Conservation (phyloP, 305 asterid genomes). For the Coffea humblotiana region DNA sequence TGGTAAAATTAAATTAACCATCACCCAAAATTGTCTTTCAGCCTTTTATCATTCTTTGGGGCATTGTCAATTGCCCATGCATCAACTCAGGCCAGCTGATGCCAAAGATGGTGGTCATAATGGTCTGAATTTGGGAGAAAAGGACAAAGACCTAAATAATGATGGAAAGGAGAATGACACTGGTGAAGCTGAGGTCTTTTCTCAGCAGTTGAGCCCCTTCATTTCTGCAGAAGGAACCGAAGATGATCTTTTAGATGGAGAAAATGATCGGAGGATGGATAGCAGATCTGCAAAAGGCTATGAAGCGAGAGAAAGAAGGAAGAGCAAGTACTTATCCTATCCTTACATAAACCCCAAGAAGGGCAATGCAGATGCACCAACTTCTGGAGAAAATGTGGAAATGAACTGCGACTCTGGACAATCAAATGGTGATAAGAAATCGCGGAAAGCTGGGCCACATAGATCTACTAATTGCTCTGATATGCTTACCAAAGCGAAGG, state of each 20-base stretch:
- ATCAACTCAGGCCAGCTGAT: conserved; percentile 48
- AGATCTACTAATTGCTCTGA: conserved; percentile 33
- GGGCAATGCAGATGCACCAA: conserved; percentile 20
- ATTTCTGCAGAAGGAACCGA: conserved; percentile 25
- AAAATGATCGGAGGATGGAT: conserved; percentile 19
- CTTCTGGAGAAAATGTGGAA: conserved; percentile 34
- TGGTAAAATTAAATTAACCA: conserved; percentile 42
- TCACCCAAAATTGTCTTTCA: conserved; percentile 48
- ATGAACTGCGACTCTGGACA: conserved; percentile 10
- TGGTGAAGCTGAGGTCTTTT: conserved; percentile 2
- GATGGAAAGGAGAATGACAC: not conserved
- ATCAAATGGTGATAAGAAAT: conserved; percentile 21
- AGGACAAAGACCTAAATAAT: conserved; percentile 20
- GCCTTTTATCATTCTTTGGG: conserved; percentile 67
- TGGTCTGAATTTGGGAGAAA: conserved; percentile 13
- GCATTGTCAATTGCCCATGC: conserved; percentile 62
- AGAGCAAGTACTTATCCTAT: conserved; percentile 78
- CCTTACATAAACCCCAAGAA: conserved; percentile 55
- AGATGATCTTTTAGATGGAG: conserved; percentile 9
- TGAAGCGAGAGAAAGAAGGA: conserved; percentile 62
- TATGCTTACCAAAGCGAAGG: conserved; percentile 29
- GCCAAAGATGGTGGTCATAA: conserved; percentile 20
- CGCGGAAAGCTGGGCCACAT: conserved; percentile 23
- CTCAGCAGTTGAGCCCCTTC: conserved; percentile 10
- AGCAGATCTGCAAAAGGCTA: conserved; percentile 36